phyloP scores from a whole-genome alignment of 2,329 filamentous ascomycete species.

The Emergomyces orientalis region DNA sequence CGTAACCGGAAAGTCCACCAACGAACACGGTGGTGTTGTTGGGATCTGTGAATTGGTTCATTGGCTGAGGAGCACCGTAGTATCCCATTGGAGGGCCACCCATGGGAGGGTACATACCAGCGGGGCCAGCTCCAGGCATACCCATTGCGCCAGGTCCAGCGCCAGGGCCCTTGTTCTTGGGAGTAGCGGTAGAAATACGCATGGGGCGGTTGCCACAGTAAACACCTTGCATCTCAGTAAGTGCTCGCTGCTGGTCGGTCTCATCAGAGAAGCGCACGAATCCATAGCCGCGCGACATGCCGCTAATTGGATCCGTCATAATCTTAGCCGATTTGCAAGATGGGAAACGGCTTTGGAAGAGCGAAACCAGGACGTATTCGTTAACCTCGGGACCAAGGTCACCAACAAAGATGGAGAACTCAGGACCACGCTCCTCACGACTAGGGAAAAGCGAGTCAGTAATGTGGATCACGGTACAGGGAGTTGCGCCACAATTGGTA shows the following conservation, averaged over 20 bases:
- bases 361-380: slow-evolving; percentile 91
- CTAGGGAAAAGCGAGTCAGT: slow-evolving; percentile 21
- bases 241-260: slow-evolving; percentile 86
- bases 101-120: slow-evolving; percentile 59
- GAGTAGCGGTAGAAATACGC: slow-evolving; percentile 95
- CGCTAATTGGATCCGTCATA: slow-evolving; percentile 97
- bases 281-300: slow-evolving; percentile 94
- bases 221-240: slow-evolving; percentile 97
- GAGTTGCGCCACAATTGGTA: background rate
- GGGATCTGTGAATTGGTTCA: slow-evolving; percentile 99
- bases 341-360: slow-evolving; percentile 92
- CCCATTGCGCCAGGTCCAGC: slow-evolving; percentile 41
- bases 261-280: slow-evolving; percentile 97
- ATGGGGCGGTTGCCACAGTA: slow-evolving; percentile 98
- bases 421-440: slow-evolving; percentile 89
- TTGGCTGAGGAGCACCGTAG: slow-evolving; percentile 63
- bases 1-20: slow-evolving; percentile 90
- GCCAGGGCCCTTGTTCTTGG: slow-evolving; percentile 68
- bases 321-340: slow-evolving; percentile 99
- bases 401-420: slow-evolving; percentile 95
- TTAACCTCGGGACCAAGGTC: slow-evolving; percentile 97
- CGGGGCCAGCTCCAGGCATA: slow-evolving; percentile 41
- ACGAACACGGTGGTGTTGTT: slow-evolving; percentile 99
- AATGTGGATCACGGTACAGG: background rate
- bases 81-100: slow-evolving; percentile 59